These are phyloP conservation scores for Gossypium aridum DNA, from an alignment of 441 rosid genomes.

Conservation along the genomic window DNA sequence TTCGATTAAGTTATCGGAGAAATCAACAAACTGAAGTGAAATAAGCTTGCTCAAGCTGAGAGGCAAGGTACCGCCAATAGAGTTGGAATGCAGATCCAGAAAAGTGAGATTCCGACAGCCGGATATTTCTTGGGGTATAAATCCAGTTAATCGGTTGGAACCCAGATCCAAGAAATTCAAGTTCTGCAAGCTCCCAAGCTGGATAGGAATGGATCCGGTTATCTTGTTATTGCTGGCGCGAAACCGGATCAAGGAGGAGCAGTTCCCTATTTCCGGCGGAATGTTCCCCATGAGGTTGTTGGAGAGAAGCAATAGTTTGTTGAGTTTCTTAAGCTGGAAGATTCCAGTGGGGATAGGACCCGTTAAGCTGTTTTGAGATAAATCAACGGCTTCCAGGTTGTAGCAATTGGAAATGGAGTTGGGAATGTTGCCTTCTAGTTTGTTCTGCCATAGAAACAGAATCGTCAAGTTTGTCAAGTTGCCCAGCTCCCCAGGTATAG, in stretches of 20 bases:
- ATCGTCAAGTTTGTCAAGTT: slow-evolving; percentile 44
- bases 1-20: slow-evolving; percentile 44
- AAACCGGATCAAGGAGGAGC: slow-evolving; percentile 49
- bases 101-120: slow-evolving; percentile 56
- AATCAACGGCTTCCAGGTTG: slow-evolving; percentile 49
- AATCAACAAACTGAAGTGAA: slow-evolving; percentile 47
- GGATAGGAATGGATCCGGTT: slow-evolving; percentile 41
- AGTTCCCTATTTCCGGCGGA: slow-evolving; percentile 51
- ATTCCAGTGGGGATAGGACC: slow-evolving; percentile 64
- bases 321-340: slow-evolving; percentile 50
- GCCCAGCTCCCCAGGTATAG: slow-evolving; percentile 50
- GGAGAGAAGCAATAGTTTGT: slow-evolving; percentile 57
- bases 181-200: slow-evolving; percentile 45
- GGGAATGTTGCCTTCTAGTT: slow-evolving; percentile 56
- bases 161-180: slow-evolving; percentile 58
- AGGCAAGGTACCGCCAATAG: slow-evolving; percentile 47
- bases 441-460: slow-evolving; percentile 63
- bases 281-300: slow-evolving; percentile 51
- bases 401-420: slow-evolving; percentile 47
- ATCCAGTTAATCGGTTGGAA: slow-evolving; percentile 43
- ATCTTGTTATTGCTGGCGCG: slow-evolving; percentile 47
- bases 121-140: slow-evolving; percentile 41
- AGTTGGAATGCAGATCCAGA: slow-evolving; percentile 60
- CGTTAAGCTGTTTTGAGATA: slow-evolving; percentile 51
- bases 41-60: slow-evolving; percentile 33